These are phyloP conservation scores for Lophium mytilinum DNA, from an alignment of 495 filamentous ascomycete genomes.

Conservation along the genomic window DNA sequence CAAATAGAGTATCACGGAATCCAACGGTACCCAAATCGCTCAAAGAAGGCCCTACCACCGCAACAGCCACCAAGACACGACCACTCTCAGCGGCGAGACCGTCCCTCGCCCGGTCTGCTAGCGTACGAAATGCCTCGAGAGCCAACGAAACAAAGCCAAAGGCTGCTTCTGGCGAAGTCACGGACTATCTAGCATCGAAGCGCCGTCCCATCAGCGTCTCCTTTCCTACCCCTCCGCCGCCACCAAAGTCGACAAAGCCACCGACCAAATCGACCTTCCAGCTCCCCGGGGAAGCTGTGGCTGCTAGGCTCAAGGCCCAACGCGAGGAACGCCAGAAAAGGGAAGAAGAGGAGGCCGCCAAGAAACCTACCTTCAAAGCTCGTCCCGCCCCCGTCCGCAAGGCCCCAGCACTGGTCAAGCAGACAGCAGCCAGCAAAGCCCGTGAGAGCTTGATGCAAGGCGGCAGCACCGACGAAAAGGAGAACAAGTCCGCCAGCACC, in stretches of 20 bases:
- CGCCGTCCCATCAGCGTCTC: constrained; percentile 33
- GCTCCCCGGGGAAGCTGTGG: constrained; percentile 65
- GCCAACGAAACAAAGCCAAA: constrained; percentile 5
- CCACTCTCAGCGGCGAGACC: not conserved
- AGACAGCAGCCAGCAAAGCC: constrained; percentile 50
- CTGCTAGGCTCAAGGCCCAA: constrained; percentile 58
- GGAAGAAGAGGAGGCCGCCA: constrained; percentile 19
- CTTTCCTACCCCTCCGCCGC: constrained; percentile 37
- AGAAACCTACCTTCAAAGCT: constrained; percentile 55
- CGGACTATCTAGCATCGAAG: constrained; percentile 27
- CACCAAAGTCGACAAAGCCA: constrained; percentile 49
- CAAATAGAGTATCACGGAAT: constrained; percentile 7
- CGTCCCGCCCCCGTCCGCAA: constrained; percentile 41
- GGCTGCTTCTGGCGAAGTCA: not conserved
- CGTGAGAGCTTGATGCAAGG: constrained; percentile 40
- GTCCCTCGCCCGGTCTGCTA: constrained; percentile 13
- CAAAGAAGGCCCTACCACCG: constrained; percentile 8
- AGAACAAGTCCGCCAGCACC: not conserved
- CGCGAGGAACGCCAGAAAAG: constrained; percentile 52
- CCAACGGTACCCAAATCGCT: constrained; percentile 10
- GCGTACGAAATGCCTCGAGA: constrained; percentile 11
- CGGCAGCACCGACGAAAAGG: not conserved
- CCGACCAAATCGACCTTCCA: constrained; percentile 58
- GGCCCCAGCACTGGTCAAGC: constrained; percentile 28
- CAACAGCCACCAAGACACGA: not conserved